These are phyloP conservation scores for Ogataea polymorpha DNA, from an alignment of 805 yeast genomes.

Conservation along the genomic window DNA sequence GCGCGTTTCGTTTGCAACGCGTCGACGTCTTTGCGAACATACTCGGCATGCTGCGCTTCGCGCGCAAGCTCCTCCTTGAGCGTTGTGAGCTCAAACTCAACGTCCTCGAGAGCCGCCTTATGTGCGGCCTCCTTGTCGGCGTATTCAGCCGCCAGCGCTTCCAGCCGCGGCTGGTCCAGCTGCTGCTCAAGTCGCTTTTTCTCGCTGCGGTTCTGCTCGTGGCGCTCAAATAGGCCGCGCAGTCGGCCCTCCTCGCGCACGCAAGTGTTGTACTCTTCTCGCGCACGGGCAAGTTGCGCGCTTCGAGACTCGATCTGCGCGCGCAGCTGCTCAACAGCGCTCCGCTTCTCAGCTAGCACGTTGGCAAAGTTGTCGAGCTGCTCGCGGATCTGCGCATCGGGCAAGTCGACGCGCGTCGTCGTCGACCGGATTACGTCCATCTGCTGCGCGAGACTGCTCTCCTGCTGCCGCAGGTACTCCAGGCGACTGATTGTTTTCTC, in stretches of 20 bases:
- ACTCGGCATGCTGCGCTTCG: slow-evolving; percentile 42
- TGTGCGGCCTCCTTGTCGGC: slow-evolving; percentile 3
- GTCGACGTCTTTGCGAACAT: slow-evolving; percentile 40
- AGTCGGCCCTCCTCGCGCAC: slow-evolving; percentile 56
- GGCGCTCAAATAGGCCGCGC: slow-evolving; percentile 31
- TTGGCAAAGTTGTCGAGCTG: slow-evolving; percentile 42
- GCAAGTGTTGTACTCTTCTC: slow-evolving; percentile 35
- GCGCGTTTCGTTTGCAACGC: slow-evolving; percentile 35
- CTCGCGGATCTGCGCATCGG: slow-evolving; percentile 38
- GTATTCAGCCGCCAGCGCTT: neutral
- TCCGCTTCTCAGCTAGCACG: slow-evolving; percentile 25
- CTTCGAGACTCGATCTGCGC: slow-evolving; percentile 17
- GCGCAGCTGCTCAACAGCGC: slow-evolving; percentile 12
- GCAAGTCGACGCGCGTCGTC: slow-evolving; percentile 44
- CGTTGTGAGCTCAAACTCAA: slow-evolving; percentile 14
- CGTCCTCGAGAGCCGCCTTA: slow-evolving; percentile 14
- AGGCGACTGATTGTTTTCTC: slow-evolving; percentile 65
- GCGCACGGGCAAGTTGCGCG: slow-evolving; percentile 15
- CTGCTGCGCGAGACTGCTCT: slow-evolving; percentile 46
- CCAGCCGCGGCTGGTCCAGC: slow-evolving; percentile 12
- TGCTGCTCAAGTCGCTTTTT: slow-evolving; percentile 13
- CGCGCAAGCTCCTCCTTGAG: slow-evolving; percentile 36
- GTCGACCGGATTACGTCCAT: slow-evolving; percentile 47
- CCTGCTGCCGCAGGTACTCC: slow-evolving; percentile 52
- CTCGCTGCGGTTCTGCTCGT: slow-evolving; percentile 19